Conservation (phyloP, 495 filamentous ascomycete genomes). For the Cercophora scortea region DNA sequence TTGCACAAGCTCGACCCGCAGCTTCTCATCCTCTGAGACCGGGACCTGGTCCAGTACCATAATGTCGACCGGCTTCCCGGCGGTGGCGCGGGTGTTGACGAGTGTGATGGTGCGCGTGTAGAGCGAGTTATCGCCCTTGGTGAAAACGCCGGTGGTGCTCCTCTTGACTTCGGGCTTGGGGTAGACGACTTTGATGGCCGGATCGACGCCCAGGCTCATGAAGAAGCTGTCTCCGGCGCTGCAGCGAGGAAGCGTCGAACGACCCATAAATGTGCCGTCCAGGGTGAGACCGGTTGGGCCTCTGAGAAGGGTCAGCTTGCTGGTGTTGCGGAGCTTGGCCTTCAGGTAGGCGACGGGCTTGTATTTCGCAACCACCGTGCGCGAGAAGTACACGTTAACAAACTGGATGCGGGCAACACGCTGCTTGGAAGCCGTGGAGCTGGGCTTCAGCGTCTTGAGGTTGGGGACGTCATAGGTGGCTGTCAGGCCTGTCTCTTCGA, state of each 20-base stretch:
- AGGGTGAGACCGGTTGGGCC: slow-evolving; percentile 58
- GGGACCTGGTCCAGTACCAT: slow-evolving; percentile 61
- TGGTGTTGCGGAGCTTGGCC: slow-evolving; percentile 53
- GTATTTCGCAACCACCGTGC: slow-evolving; percentile 59
- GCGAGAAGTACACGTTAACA: slow-evolving; percentile 34
- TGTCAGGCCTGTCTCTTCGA: slow-evolving; percentile 49
- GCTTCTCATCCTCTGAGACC: slow-evolving; percentile 55
- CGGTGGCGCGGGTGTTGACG: slow-evolving; percentile 47
- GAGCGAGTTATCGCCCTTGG: slow-evolving; percentile 49
- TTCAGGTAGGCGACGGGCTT: slow-evolving; percentile 59
- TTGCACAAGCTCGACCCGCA: slow-evolving; percentile 44
- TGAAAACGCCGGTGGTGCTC: slow-evolving; percentile 41
- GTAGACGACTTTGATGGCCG: slow-evolving; percentile 52
- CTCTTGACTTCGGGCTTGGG: slow-evolving; percentile 52
- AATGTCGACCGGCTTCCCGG: slow-evolving; percentile 40
- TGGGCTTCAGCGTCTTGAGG: slow-evolving; percentile 36
- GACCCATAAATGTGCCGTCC: slow-evolving; percentile 61
- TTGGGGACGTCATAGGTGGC: slow-evolving; percentile 56
- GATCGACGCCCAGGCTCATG: slow-evolving; percentile 59
- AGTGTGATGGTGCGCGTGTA: slow-evolving; percentile 52
- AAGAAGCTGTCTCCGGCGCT: slow-evolving; percentile 53
- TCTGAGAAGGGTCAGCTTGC: slow-evolving; percentile 50
- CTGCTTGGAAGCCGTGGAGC: slow-evolving; percentile 36
- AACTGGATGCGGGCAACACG: slow-evolving; percentile 38
- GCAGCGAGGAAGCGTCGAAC: slow-evolving; percentile 48